Evolutionary conservation across 352 stramenopile species (phyloP), one percentile per base, ranked within the genome.

Genomic region (Pythium coloratum): DNA sequence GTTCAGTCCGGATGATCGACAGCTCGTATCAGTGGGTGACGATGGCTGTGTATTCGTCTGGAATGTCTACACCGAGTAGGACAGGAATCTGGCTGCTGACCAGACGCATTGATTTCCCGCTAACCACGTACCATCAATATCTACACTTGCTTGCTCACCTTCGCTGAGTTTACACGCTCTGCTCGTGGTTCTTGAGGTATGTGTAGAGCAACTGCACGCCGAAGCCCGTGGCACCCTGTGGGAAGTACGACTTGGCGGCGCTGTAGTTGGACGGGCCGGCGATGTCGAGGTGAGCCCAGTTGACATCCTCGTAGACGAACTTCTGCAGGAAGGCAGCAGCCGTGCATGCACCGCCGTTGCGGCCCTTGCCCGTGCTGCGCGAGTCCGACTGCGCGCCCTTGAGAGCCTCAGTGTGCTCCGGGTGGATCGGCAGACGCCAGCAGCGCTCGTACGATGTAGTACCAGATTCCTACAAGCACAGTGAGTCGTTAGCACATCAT

Each of bases 11-110:
- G 91, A 98, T 67, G 94, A 98, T 62, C 82, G 89, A 49, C 94
- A 98, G 71, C 85, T 98, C 42, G 77, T 97, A 18, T 94, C 81
- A 0, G 89, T 97, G 4, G 94, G 94, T 46, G 88, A 97, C 30
- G 94, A 98, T 65, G 92, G 93, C 56, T 87, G 88, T 72, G 82
- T 98, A 36, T 96, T 98, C 61, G 75, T 98, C 55, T 98, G 91
- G 91, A 97, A 98, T 64, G 72, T 97, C 42, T 98, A 95, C 73
- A 84, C 77, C 13, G 70, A 80, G 44, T 51, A 51, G 16, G 44
- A 28, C 1, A 26, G 4, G 5, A 7, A 30, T 20, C 14, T 18
- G 6, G n/a, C 44, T 51, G 18, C 12, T 16, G 40, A 18, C 40
- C 44, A 51, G n/a, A 51, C 44, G 26, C 59, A 47, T 54, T 55